Conservation (phyloP, 2,329 filamentous ascomycete genomes). For the Mariannaea elegans region DNA sequence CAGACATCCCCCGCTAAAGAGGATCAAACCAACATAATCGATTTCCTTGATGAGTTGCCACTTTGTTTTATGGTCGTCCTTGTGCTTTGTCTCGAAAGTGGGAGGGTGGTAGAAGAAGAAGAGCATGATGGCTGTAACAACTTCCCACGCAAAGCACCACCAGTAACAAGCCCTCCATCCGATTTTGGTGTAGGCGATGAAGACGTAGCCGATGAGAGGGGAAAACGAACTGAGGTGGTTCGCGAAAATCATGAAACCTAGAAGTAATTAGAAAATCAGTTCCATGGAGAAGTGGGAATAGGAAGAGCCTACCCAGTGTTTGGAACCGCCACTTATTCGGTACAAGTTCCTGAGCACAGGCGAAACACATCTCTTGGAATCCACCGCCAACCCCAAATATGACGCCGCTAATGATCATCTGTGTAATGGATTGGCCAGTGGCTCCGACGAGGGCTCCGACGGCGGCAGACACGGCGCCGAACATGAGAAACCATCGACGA, state of each 20-base stretch:
- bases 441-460: conserved; percentile 50
- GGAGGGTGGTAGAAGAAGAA: conserved; percentile 46
- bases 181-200: conserved; percentile 40
- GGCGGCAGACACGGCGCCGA: conserved; percentile 43
- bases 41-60: conserved; percentile 31
- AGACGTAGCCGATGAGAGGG: conserved; percentile 44
- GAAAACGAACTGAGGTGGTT: conserved; percentile 44
- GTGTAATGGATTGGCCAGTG: conserved; percentile 47
- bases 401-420: conserved; percentile 50
- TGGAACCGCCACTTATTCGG: conserved; percentile 42
- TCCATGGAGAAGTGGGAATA: too few species aligned
- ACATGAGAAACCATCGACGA: conserved; percentile 47
- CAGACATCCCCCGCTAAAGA: conserved; percentile 25
- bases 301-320: conserved; percentile 30
- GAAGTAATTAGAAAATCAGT: not conserved
- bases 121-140: conserved; percentile 37
- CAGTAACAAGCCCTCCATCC: conserved; percentile 46
- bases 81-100: conserved; percentile 45
- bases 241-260: conserved; percentile 41
- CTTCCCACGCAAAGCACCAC: conserved; percentile 45
- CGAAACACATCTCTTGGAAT: conserved; percentile 52
- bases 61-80: conserved; percentile 30
- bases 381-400: conserved; percentile 50
- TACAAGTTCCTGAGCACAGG: conserved; percentile 44
- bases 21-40: conserved; percentile 28